Evolutionary conservation across 2,329 filamentous ascomycete genomes (phyloP), one percentile per base, ranked within the genome.

Genomic region (Stagonosporopsis tanaceti): DNA sequence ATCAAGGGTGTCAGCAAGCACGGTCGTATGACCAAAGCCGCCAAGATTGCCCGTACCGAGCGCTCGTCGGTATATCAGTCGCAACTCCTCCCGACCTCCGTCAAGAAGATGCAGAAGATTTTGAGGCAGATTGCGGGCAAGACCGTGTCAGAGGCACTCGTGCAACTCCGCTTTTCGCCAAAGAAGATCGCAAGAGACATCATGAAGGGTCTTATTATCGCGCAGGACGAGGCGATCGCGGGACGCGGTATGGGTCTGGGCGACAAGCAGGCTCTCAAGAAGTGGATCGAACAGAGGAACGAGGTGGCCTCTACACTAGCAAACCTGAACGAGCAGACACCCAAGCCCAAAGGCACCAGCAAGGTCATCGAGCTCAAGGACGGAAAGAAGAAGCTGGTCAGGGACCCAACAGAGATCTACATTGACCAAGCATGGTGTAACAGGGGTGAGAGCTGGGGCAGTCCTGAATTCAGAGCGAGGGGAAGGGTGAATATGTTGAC

Each of bases 141-240:
- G 85, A 89, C 89, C n/a, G 83, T 99, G 60, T 92, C 96, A 56
- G 93, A 99, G 34, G 95, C 95, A 14, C 91, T 98, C 65, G 80
- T 91, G 52, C 95, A 99, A 82, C 97, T 99, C 92, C 87, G 89
- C 53, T 98, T 94, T 81, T 94, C 89, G 76, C 92, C 92, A 82
- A 99, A 99, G 86, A 94, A 93, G 81, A 90, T 90, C 62, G 91
- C 94, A 6, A 82, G 86, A 65, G 92, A 97, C 70, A 87, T 98
- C 27, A 81, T 85, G 66, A 88, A 87, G 71, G 91, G 95, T 72
- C 81, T 99, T 17, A 87, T 95, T 72, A 85, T 91, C 68, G 93
- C 94, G 1, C 86, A 89, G 56, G 91, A 97, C 72, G 81, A 89
- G 70, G 95, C 95, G 34, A 82, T 97, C 64, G 90, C 90, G 15